Evolutionary conservation across 169 alveolate genomes (phyloP).

Genomic region (Cryptosporidium viatorum): DNA sequence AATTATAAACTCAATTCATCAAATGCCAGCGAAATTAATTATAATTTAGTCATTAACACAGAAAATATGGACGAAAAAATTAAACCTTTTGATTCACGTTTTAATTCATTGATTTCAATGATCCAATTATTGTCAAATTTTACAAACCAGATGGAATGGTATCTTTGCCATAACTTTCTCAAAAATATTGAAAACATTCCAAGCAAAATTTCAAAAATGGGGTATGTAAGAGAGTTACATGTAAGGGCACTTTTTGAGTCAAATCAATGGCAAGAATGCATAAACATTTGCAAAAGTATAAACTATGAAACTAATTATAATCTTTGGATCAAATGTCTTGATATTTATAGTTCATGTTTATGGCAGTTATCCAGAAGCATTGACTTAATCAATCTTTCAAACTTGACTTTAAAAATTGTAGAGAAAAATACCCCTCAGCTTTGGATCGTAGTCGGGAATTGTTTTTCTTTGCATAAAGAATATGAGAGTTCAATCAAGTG

Average conservation of each 20-base stretch:
- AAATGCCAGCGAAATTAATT: not conserved
- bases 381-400: slow-evolving; percentile 58
- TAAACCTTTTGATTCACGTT: not conserved
- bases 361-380: slow-evolving; percentile 64
- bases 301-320: slow-evolving; percentile 23
- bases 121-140: slow-evolving; percentile 25
- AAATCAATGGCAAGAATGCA: slow-evolving; percentile 69
- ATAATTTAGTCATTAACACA: not conserved
- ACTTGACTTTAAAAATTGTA: slow-evolving; percentile 15
- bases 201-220: slow-evolving; percentile 1
- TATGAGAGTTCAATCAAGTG: slow-evolving; percentile 88
- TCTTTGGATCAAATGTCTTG: slow-evolving; percentile 73
- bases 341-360: slow-evolving; percentile 58
- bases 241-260: slow-evolving; percentile 69
- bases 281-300: slow-evolving; percentile 32
- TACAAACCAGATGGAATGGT: slow-evolving; percentile 50
- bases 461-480: slow-evolving; percentile 87
- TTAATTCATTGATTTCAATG: slow-evolving; percentile 18
- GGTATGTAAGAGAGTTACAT: slow-evolving; percentile 47
- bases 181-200: slow-evolving; percentile 54
- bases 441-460: slow-evolving; percentile 89
- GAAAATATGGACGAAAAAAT: not conserved
- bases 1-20: not conserved
- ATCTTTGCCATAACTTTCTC: slow-evolving; percentile 35
- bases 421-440: slow-evolving; percentile 84